Base-by-base conservation (phyloP, 2,329 filamentous ascomycete species). In the Microsporum canis region DNA sequence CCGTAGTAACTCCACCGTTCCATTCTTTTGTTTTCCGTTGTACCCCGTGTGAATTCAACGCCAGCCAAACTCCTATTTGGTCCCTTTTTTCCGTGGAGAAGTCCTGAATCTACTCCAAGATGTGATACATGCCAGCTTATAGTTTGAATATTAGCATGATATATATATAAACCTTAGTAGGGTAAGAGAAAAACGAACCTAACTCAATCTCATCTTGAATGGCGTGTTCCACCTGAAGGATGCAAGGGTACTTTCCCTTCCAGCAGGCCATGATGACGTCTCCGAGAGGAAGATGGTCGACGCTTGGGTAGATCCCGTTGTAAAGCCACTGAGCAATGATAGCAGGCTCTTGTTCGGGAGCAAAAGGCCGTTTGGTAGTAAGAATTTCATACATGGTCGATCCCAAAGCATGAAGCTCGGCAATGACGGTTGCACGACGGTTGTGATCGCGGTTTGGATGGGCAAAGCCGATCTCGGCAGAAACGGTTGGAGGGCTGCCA, bases 311-410 rank as follows among this genome's bases (percentile, higher is more conserved):
- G 27, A 27, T 36, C 27, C 57, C 57, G 33, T 47, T 17, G 38
- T 17, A 17, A 36, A 59, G 34, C 45, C 41, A 56, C 8, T 23
- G 17, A 8, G n/a, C 7, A 8, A 47, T 36, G 17, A 43, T 27
- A n/a, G 8, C 43, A 33, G 58, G n/a, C 3, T 12, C 27, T 7
- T 27, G 34, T 23, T 62, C 57, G 23, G 34, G 14, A 29, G 45
- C n/a, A 38, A 56, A 43, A 3, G 60, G 60, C 5, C 56, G 56
- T 10, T 5, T 43, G n/a, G 60, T 56, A n/a, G 60, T 62, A 3
- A 62, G 39, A 27, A 62, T 62, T 57, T 62, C 60, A 49, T 62
- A 60, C 31, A 62, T 62, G 7, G 57, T 62, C n/a, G 57, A 59
- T 14, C 60, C 60, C 38, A 62, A 39, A 8, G 57, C 45, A 33